phyloP scores from a whole-genome alignment of 805 yeast species.

The Metschnikowia arizonensis region DNA sequence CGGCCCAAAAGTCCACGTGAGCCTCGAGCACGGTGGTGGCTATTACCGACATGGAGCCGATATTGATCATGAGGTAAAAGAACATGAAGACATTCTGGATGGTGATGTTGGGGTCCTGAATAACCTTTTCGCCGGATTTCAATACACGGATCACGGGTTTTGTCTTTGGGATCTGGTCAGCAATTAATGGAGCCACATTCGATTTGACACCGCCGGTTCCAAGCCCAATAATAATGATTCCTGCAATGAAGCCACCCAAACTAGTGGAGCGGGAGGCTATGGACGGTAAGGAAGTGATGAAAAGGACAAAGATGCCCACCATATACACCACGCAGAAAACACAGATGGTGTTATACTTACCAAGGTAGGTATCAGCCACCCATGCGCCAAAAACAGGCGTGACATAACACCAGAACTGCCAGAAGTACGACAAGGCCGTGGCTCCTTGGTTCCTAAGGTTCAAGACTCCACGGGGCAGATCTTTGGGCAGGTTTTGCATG shows the following conservation, averaged over 20 bases:
- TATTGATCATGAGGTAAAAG: conserved; percentile 71
- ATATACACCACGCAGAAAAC: conserved; percentile 57
- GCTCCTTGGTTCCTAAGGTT: conserved; percentile 60
- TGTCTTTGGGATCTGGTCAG: conserved; percentile 45
- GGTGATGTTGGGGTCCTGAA: conserved; percentile 62
- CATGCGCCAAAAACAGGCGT: conserved; percentile 78
- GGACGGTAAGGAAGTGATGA: conserved; percentile 66
- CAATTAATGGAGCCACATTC: conserved; percentile 70
- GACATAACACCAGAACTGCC: conserved; percentile 79
- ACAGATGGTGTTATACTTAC: conserved; percentile 66
- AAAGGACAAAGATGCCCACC: conserved; percentile 58
- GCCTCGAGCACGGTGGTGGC: conserved; percentile 73
- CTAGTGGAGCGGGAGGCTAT: conserved; percentile 48
- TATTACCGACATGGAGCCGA: conserved; percentile 70
- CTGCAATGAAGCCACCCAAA: conserved; percentile 57
- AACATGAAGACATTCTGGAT: conserved; percentile 71
- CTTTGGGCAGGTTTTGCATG: conserved; percentile 54
- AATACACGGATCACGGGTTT: conserved; percentile 36
- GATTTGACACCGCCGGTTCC: conserved; percentile 83
- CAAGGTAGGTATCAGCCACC: conserved; percentile 69
- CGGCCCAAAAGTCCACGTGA: conserved; percentile 68
- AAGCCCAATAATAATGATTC: conserved; percentile 59
- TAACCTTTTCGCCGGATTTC: conserved; percentile 38
- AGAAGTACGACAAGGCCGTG: conserved; percentile 66
- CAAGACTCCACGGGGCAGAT: conserved; percentile 49